Evolutionary conservation across 805 yeast genomes (phyloP), one percentile per base, ranked within the genome.

Genomic region (Yarrowia sp.): DNA sequence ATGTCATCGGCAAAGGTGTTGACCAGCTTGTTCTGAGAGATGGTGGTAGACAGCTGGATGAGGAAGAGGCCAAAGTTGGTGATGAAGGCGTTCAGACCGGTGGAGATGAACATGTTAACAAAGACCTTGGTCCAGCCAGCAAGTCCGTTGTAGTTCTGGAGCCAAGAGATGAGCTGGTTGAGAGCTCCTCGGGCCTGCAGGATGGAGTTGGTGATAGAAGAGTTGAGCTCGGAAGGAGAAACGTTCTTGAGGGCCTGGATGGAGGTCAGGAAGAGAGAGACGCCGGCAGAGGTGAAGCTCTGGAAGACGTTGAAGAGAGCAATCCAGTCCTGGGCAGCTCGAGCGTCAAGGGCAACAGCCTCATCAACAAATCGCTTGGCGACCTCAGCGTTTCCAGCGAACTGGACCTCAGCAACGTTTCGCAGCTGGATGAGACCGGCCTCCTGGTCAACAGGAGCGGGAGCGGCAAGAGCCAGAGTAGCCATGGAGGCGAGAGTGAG

Each of bases 41-140:
- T 58, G 36, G 15, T 10, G 11, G 51, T 58, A 14, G 51, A 43
- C 11, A 58, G 51, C 13, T 14, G 15, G 43, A 58, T n/a, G 35
- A 58, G 35, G 64, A 58, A 58, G 17, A 58, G 64, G 8, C 64
- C 64, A 7, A 58, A 14, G 51, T 58, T 58, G 43, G 64, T 58
- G 43, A 58, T 58, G 51, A 58, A 58, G 35, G 41, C 51, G 35
- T 43, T 58, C 38, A 58, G 64, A 7, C 64, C 64, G 28, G 51
- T 13, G 35, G 50, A 18, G 22, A 58, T 44, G 51, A 33, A 58
- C 50, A 58, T 13, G 51, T 58, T 43, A 22, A 36, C 64, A 4
- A 58, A 43, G 22, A 43, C 51, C 64, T 58, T 58, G 33, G 64
- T 44, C 64, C 64, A 58, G 50, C 64, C 64, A 33, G 42, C 64